Evolutionary conservation across 2,329 filamentous ascomycete species (phyloP).

Genomic region (Passalora sequoiae): DNA sequence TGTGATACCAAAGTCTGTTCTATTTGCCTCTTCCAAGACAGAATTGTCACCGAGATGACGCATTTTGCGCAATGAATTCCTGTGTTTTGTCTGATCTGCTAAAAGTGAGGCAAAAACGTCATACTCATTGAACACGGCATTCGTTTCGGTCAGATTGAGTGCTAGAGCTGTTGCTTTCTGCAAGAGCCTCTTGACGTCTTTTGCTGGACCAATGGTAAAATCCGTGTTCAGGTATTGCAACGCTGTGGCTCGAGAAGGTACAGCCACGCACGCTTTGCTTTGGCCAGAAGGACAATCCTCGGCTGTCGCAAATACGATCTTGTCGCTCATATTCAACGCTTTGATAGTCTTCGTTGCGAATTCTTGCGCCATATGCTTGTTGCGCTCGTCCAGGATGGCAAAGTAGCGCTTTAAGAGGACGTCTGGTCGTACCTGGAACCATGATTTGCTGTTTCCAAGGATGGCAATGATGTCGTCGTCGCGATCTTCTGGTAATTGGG

Average conservation of each 20-base stretch:
- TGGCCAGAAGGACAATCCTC: slow-evolving; percentile 4
- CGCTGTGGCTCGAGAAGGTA: slow-evolving; percentile 8
- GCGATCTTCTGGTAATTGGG: not conserved
- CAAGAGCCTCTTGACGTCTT: slow-evolving; percentile 8
- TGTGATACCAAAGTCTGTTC: slow-evolving; percentile 5
- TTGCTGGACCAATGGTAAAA: slow-evolving; percentile 9
- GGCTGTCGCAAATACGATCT: slow-evolving; percentile 11
- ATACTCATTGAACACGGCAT: slow-evolving; percentile 8
- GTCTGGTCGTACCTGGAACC: slow-evolving; percentile 17
- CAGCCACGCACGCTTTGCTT: slow-evolving; percentile 3
- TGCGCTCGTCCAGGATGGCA: slow-evolving; percentile 1
- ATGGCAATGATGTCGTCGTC: slow-evolving; percentile 10
- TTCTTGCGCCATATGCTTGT: not conserved
- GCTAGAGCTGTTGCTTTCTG: slow-evolving; percentile 7
- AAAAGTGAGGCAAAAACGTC: slow-evolving; percentile 10
- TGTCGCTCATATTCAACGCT: slow-evolving; percentile 1
- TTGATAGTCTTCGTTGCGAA: not conserved
- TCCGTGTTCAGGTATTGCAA: slow-evolving; percentile 10
- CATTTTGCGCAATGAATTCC: not conserved
- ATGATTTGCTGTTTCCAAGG: slow-evolving; percentile 10
- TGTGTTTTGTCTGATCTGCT: slow-evolving; percentile 2
- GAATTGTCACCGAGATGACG: not conserved
- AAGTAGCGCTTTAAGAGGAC: slow-evolving; percentile 12
- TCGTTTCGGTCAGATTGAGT: not conserved
- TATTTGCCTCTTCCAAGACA: not conserved